Base-by-base conservation (phyloP, 2,329 filamentous ascomycete species). In the Aureobasidium sp. region DNA sequence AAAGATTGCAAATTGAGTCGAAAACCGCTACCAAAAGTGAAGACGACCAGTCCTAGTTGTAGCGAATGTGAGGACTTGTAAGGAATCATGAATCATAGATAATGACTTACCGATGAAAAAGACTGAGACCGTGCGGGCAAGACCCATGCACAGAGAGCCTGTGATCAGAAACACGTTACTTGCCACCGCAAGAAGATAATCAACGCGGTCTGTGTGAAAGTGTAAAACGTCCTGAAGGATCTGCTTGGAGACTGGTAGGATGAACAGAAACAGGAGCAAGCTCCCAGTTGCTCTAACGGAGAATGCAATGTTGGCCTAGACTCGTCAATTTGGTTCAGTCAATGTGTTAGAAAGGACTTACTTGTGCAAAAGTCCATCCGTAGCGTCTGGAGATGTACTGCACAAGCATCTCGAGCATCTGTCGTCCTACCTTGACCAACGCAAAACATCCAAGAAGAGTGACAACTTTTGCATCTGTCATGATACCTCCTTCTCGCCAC, bases 381-480 rank as follows among this genome's bases (percentile, higher is more conserved):
- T 30, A 59, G 1, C 54, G 54, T 30, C 30, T 34, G 8, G 54
- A 59, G 10, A 48, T 59, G 54, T 59, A 59, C 27, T 59, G 54
- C n/a, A 59, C 54, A 16, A 59, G 54, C 54, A 59, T 48, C 27
- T 59, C 54, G 13, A 59, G 54, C 54, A 59, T 36, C 32, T 32
- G 54, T 32, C 54, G 37, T 30, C 39, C 39, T 8, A 45, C 25
- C 25, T 47, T 59, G 42, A 32, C 44, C 9, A 48, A n/a, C 9
- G 41, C 29, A 21, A 59, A 59, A 44, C 39, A 45, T 41, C 25
- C 27, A 41, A 59, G 32, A 25, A 42, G 41, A 42, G 41, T 42
- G 0, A 42, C 2, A 8, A 42, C 8, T 25, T 42, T 42, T 21
- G 41, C 41, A 42, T 42, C 41, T 1, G 41, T 42, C 41, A 42